A percentile compares a stretch with the other conserved stretches of the same genome.
Evolutionary conservation across 2,329 filamentous ascomycete genomes (phyloP).

Genomic region (Paecilomyces variotii): DNA sequence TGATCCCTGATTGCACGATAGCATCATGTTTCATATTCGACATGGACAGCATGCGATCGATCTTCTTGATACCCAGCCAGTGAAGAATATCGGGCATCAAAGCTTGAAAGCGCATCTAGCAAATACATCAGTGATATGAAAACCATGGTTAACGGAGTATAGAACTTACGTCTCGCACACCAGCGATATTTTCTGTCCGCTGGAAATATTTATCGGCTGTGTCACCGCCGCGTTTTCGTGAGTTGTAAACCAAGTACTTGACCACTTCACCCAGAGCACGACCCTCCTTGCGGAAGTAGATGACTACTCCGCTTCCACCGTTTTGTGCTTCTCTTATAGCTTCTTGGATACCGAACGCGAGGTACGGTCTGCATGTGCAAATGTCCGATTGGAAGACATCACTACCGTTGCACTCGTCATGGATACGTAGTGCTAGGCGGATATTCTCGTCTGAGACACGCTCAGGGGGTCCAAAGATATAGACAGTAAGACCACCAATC

Average conservation of each 20-base stretch:
- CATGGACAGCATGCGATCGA: constrained; percentile 98
- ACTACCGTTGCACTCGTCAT: constrained; percentile 86
- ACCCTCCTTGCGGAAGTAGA: constrained; percentile 98
- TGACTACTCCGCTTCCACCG: constrained; percentile 87
- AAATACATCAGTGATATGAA: constrained; percentile 4
- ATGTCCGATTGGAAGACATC: constrained; percentile 98
- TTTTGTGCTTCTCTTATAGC: constrained; percentile 95
- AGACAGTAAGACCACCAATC: constrained; percentile 91
- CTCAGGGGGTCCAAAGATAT: constrained; percentile 90
- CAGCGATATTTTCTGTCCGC: constrained; percentile 95
- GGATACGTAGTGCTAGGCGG: constrained; percentile 74
- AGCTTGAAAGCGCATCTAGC: constrained; percentile 88
- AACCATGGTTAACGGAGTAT: constrained; percentile 19
- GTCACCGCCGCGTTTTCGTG: constrained; percentile 37
- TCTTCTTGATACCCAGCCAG: constrained; percentile 97
- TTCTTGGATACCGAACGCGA: constrained; percentile 95
- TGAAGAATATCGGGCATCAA: constrained; percentile 97
- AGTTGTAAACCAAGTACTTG: constrained; percentile 65
- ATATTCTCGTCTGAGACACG: constrained; percentile 85
- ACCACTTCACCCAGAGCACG: constrained; percentile 91
- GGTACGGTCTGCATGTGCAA: constrained; percentile 84
- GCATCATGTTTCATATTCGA: constrained; percentile 62
- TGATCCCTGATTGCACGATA: constrained; percentile 47
- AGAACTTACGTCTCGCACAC: constrained; percentile 61
- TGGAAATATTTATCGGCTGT: constrained; percentile 64